phyloP scores from a whole-genome alignment of 192 early-diverging fungal species.

The Coemansia sp. region DNA sequence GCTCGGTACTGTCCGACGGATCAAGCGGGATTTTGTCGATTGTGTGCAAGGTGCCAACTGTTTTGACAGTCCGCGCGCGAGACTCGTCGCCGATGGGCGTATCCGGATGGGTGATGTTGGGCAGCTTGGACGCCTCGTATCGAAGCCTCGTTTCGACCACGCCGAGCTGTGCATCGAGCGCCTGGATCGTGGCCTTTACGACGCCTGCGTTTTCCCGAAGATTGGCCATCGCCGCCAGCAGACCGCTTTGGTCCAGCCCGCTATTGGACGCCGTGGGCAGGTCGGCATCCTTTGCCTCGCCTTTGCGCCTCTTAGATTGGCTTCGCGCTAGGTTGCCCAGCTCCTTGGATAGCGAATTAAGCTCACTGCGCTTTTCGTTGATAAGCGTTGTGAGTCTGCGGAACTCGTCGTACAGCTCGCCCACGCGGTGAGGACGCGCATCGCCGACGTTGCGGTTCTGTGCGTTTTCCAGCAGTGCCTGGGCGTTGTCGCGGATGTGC shows the following conservation, averaged over 20 bases:
- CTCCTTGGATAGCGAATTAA: constrained; percentile 53
- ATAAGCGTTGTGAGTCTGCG: constrained; percentile 21
- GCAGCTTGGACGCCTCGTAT: constrained; percentile 65
- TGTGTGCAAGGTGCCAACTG: constrained; percentile 28
- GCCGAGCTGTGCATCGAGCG: constrained; percentile 49
- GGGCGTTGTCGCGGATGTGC: constrained; percentile 55
- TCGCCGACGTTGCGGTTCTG: constrained; percentile 55
- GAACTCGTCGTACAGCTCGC: constrained; percentile 52
- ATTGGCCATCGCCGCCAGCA: constrained; percentile 3
- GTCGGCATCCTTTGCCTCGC: not conserved
- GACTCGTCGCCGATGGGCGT: constrained; percentile 73
- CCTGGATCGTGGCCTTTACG: constrained; percentile 61
- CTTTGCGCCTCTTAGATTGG: constrained; percentile 21
- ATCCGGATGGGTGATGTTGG: constrained; percentile 74
- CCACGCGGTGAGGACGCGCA: constrained; percentile 51
- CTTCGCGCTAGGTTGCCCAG: constrained; percentile 34
- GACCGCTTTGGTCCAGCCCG: constrained; percentile 7
- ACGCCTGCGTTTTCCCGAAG: constrained; percentile 46
- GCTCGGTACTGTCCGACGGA: not conserved
- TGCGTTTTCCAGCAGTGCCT: constrained; percentile 48
- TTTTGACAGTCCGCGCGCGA: constrained; percentile 58
- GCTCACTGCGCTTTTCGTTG: constrained; percentile 36
- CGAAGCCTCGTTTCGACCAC: constrained; percentile 57
- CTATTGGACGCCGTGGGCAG: not conserved
- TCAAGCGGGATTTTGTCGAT: constrained; percentile 3